Evolutionary conservation across 495 filamentous ascomycete genomes (phyloP), one percentile per base, ranked within the genome.

Genomic region (Lasiosphaeria ovina): DNA sequence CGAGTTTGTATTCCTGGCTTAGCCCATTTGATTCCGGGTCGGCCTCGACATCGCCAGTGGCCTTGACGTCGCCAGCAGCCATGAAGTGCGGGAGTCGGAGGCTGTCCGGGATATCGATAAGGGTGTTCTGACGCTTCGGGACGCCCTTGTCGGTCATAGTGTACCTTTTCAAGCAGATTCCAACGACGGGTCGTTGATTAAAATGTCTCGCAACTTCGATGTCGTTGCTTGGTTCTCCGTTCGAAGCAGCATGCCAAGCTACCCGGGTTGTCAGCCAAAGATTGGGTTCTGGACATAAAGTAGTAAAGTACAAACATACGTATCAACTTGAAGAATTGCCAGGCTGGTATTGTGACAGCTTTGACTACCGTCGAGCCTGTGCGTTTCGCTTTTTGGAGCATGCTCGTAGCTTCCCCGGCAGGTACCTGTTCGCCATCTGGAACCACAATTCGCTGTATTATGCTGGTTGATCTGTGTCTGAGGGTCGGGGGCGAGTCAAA

Each of bases 271-370:
- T 53, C 32, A 53, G 32, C 36, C 32, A 36, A 33, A 35, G 9
- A 3, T 53, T 53, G 10, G 9, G 7, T 17, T 40, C 8, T 5
- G 53, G 44, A 11, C 1, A 47, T 44, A 32, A 35, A 32, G n/a
- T 24, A 24, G 24, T 24, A 6, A 34, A 31, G 5, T 35, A 62
- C 24, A 42, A 51, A 76, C 87, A 62, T 74, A 90, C 89, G 91
- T 58, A 95, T 92, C 44, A 96, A 74, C 67, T 86, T 89, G 73
- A 97, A 97, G 67, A 98, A 97, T 66, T 97, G 94, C 93, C 93
- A 98, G 11, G 94, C 94, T 11, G 93, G 94, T 81, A 98, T 96
- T 70, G 93, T 85, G 12, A 97, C 88, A 68, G 94, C 91, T 69
- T 89, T 94, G 40, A 88, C 79, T 36, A 89, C 78, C 57, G 61